Percentiles rank a stretch among this genome's conserved stretches.
Conservation (phyloP, 306 rosid species). For the Fagus sylvatica region DNA sequence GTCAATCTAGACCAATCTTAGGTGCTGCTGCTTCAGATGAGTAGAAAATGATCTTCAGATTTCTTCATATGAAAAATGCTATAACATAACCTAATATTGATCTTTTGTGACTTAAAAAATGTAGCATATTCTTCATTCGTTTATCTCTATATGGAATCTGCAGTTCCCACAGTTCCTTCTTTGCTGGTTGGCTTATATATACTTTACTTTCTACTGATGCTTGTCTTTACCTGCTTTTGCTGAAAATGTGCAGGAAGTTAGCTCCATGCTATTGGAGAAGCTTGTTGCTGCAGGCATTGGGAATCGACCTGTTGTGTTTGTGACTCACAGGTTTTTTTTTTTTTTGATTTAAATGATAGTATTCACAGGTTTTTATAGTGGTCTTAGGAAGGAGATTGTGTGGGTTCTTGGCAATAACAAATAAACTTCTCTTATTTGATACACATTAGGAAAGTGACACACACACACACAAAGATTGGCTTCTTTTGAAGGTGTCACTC, state of each 20-base stretch:
- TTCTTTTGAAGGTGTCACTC: not conserved
- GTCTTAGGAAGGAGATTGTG: not conserved
- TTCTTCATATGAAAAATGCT: not conserved
- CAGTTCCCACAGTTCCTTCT: slow-evolving; percentile 15
- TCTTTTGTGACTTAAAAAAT: too few relatives aligned
- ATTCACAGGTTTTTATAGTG: slow-evolving; percentile 65
- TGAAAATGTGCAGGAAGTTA: slow-evolving; percentile 79
- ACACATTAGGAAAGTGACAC: not conserved
- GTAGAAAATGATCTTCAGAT: not conserved
- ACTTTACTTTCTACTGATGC: slow-evolving; percentile 16
- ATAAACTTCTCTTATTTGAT: not conserved
- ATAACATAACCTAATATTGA: too few relatives aligned
- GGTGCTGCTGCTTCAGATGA: not conserved
- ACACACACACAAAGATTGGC: not conserved
- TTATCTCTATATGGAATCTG: slow-evolving; percentile 5
- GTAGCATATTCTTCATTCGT: too few relatives aligned
- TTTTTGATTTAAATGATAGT: too few relatives aligned
- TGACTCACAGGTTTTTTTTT: slow-evolving; percentile 68
- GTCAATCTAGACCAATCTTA: not conserved
- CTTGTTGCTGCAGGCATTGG: slow-evolving; percentile 96
- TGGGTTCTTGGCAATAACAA: not conserved
- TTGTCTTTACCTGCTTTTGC: slow-evolving; percentile 22
- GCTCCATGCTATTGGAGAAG: slow-evolving; percentile 87
- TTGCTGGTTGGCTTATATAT: slow-evolving; percentile 6
- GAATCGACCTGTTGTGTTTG: slow-evolving; percentile 86